Base-by-base conservation (phyloP, 768 basidiomycete species). In the Brasilioporus rufonigricans region DNA sequence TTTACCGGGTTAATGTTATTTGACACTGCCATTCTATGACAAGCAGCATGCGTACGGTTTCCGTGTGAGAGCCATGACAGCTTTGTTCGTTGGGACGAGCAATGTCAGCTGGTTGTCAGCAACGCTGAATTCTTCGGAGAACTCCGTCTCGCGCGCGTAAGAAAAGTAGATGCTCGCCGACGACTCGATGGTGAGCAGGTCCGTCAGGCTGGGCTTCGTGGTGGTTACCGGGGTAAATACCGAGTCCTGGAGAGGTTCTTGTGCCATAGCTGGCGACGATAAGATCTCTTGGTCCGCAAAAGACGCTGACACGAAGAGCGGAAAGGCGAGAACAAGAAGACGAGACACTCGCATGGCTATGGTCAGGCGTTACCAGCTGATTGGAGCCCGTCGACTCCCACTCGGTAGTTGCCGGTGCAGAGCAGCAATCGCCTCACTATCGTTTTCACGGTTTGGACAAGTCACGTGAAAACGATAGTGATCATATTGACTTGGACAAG, bases 51-150 rank as follows among this genome's bases (percentile, higher is more conserved):
- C 89, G 73, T 71, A 94, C 90, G 93, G 93, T 71, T 94, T 93
- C 63, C 84, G 74, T 3, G 84, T 68, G 50, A 93, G 73, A 5
- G 85, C 85, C 82, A 93, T 91, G 16, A 94, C 83, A 10, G 91
- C 93, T 69, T 87, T 89, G 71, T 96, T 94, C 24, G 88, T 90
- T 1, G 93, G 93, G 5, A 86, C 91, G 40, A 96, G 77, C 11
- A 95, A 49, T 0, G 91, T 91, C 51, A 74, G 69, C 8, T 65
- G 51, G 18, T 69, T 65, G 27, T 62, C 50, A 6, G 39, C 41
- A 16, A 66, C 62, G 23, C 48, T 58, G 47, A 93, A 79, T 11
- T 76, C 73, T 29, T 66, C 63, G 65, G 84, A 85, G n/a, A 86
- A 60, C 60, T 81, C 76, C 2, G 85, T 74, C 63, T 91, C 90